Base-by-base conservation (phyloP, 2,329 filamentous ascomycete species). In the Phyllosticta paracitricarpa region DNA sequence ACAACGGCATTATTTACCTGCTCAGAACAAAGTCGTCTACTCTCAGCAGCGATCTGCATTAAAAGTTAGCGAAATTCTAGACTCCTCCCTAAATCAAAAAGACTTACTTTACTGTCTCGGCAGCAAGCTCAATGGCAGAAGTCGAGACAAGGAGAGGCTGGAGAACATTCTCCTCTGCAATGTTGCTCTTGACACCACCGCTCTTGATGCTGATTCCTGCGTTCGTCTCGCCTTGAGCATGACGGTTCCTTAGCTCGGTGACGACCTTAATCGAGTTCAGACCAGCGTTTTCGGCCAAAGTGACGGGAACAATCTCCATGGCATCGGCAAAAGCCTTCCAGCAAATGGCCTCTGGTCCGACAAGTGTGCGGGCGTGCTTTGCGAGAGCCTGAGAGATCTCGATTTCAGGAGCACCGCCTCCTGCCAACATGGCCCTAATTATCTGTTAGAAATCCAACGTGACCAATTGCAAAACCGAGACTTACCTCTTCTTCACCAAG, bases 241-340 rank as follows among this genome's bases (percentile, higher is more conserved):
- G 94, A 70, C 92, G 86, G 77, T 96, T 91, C 72, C 94, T 84
- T 71, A 99, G 79, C 70, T 97, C 94, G 26, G 94, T 99, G 55
- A 99, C 94, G 28, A 99, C 94, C 79, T 95, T 96, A 82, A 99
- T 99, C 74, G 89, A 93, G 82, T 99, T 99, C 65, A 99, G 81
- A 57, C 94, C 94, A 0, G 94, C 94, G 69, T 99, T 99, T 79
- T 99, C 94, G 0, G 94, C 95, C 67, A 99, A 81, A 1, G 94
- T 99, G 35, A 93, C 97, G 14, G 95, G 94, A 60, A 99, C 89
- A 52, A 99, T 90, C 78, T 99, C 94, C 80, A 99, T 88, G 7
- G 94, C 94, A 66, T 99, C 93, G 1, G 95, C 94, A 72, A 99
- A 99, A 0, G 93, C 93, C 79, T 97, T 97, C 90, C 91, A 99